Evolutionary conservation across 305 asterid species (phyloP).

Genomic region (Striga hermonthica): DNA sequence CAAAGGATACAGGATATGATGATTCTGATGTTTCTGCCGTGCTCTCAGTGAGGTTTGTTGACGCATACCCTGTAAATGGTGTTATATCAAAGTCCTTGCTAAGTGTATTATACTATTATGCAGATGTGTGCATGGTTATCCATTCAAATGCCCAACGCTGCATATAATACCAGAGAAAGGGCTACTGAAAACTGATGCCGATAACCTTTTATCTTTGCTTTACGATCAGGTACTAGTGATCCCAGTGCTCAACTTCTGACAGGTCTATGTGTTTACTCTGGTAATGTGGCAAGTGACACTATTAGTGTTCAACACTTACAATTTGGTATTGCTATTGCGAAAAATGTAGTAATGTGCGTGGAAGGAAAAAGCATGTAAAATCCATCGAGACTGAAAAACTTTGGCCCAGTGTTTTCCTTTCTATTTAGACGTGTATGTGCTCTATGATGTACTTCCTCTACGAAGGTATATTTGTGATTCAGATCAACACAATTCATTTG

Average conservation of each 20-base stretch:
- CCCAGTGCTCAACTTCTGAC: slow-evolving; percentile 23
- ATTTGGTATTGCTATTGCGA: slow-evolving; percentile 16
- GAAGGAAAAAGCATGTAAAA: slow-evolving; percentile 20
- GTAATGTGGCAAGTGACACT: slow-evolving; percentile 4
- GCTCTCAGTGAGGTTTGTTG: slow-evolving; percentile 79
- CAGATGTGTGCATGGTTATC: slow-evolving; percentile 90
- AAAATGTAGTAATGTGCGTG: slow-evolving; percentile 10
- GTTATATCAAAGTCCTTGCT: slow-evolving; percentile 17
- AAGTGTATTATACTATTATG: slow-evolving; percentile 32
- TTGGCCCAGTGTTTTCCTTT: slow-evolving; percentile 8
- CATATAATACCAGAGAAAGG: slow-evolving; percentile 82
- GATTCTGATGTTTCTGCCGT: slow-evolving; percentile 76
- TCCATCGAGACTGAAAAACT: slow-evolving; percentile 18
- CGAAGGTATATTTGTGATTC: no score
- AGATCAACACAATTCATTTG: no score
- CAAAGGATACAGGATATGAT: slow-evolving; percentile 86
- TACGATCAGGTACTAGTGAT: slow-evolving; percentile 70
- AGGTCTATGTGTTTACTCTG: slow-evolving; percentile 25
- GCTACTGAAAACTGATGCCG: slow-evolving; percentile 60
- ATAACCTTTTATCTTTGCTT: slow-evolving; percentile 79
- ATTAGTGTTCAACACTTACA: slow-evolving; percentile 12
- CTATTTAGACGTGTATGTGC: slow-evolving; percentile 19
- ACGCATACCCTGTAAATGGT: slow-evolving; percentile 17
- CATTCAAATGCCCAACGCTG: slow-evolving; percentile 87
- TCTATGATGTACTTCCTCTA: background rate